These are phyloP conservation scores for Haplosporangium gracile DNA, from an alignment of 192 early-diverging fungal species.

Conservation along the genomic window DNA sequence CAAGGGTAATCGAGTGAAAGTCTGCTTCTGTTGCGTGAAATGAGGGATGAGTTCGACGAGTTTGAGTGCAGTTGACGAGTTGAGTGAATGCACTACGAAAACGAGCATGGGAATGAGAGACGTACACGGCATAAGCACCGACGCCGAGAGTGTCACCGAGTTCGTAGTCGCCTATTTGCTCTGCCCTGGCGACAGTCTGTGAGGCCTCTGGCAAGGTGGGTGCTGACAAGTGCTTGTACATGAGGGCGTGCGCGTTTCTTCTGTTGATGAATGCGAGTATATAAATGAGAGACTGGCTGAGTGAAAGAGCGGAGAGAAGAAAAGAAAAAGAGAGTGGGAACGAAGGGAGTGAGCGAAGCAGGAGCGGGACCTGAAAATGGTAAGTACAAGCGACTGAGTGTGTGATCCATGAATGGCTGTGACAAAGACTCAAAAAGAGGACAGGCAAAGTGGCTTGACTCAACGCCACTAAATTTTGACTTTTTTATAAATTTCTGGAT, in stretches of 20 bases:
- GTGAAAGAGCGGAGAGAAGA: neutral
- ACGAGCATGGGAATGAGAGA: neutral
- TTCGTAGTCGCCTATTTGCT: conserved; percentile 51
- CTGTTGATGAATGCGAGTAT: neutral
- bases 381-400: neutral
- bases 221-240: conserved; percentile 50
- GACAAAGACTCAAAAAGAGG: too few relatives aligned
- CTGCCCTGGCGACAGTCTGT: conserved; percentile 43
- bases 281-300: neutral
- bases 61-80: neutral
- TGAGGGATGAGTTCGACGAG: too few relatives aligned
- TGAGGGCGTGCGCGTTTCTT: neutral
- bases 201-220: conserved; percentile 51
- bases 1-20: neutral
- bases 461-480: neutral
- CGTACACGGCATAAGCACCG: conserved; percentile 54
- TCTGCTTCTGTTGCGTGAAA: too few relatives aligned
- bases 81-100: neutral
- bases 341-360: neutral
- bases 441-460: neutral
- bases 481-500: neutral
- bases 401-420: neutral
- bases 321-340: too few relatives aligned
- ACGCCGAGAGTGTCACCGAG: conserved; percentile 53
- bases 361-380: neutral